Base-by-base conservation (phyloP, 164 flowering plant species). In the Cinnamomum micranthum region DNA sequence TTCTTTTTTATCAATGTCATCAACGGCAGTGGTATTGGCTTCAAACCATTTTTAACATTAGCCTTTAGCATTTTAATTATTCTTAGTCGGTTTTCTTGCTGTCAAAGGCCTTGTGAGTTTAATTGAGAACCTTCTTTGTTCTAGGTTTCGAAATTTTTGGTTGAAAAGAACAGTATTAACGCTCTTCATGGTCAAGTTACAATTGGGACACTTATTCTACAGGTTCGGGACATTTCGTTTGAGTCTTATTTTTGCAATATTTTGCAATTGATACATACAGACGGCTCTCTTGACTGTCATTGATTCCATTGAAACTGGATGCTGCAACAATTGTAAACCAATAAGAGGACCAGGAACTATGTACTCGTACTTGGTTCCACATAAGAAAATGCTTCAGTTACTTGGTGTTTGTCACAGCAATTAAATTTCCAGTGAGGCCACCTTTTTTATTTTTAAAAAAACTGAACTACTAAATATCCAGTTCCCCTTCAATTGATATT, bases 181-280 rank as follows among this genome's bases (percentile, higher is more conserved):
- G 82, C 84, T 71, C 85, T 93, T 78, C 97, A 95, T 83, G 97
- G 96, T 82, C 99, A 95, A 87, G 95, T 95, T 74, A 91, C 95
- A 19, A 92, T 95, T 72, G 99, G 99, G 51, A 92, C 92, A 55
- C 93, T 95, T 65, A 95, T 95, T 74, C 87, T 95, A 75, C 99
- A 95, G 98, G 99, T 93, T 77, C 28, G 47, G 27, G 7, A 28
- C 41, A 67, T 67, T 70, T 19, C 64, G 51, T 68, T 74, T 76
- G 63, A 12, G 64, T 24, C 47, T 50, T 80, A 17, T 7, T 71
- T 72, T 74, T 50, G 2, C 20, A 52, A 52, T 17, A 23, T 51
- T 28, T 7, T 55, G 60, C 4, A 55, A 55, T 55, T 55, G n/a
- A 15, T 20, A 15, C 60, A 55, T 4, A 55, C n/a, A 19, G 6